phyloP scores from a whole-genome alignment of 495 filamentous ascomycete species.

The Aspergillus avenaceus region DNA sequence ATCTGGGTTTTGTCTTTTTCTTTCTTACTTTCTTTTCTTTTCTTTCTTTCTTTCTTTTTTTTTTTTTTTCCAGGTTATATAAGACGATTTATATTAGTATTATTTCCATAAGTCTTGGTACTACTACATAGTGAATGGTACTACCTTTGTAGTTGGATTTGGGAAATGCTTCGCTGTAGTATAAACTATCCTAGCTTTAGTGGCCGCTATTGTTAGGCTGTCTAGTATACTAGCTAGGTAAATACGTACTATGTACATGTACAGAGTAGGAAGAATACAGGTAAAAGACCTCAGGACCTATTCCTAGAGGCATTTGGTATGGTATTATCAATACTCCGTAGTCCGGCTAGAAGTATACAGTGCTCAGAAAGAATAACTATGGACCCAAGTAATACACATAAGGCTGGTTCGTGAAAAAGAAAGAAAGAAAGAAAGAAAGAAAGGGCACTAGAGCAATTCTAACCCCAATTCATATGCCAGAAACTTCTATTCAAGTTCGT shows the following conservation, averaged over 20 bases:
- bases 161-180: too few relatives aligned
- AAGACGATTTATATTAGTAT: too few relatives aligned
- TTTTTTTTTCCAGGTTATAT: too few relatives aligned
- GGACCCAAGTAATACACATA: constrained; percentile 2
- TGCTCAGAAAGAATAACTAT: constrained; percentile 1
- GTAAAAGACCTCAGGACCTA: neutral
- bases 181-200: too few relatives aligned
- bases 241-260: too few relatives aligned
- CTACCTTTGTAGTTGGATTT: too few relatives aligned
- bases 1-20: neutral
- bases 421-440: neutral
- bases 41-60: constrained; percentile 1
- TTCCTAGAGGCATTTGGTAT: neutral
- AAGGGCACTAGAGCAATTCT: neutral
- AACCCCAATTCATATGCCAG: too few relatives aligned
- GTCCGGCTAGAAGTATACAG: constrained; percentile 12
- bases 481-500: neutral
- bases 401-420: neutral
- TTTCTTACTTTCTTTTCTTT: constrained; percentile 1
- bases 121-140: too few relatives aligned
- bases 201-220: too few relatives aligned
- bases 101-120: too few relatives aligned
- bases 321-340: constrained; percentile 5
- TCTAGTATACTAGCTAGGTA: too few relatives aligned
- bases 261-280: too few relatives aligned